Conservation (phyloP, 2,329 filamentous ascomycete genomes). For the Diaporthe nobilis region DNA sequence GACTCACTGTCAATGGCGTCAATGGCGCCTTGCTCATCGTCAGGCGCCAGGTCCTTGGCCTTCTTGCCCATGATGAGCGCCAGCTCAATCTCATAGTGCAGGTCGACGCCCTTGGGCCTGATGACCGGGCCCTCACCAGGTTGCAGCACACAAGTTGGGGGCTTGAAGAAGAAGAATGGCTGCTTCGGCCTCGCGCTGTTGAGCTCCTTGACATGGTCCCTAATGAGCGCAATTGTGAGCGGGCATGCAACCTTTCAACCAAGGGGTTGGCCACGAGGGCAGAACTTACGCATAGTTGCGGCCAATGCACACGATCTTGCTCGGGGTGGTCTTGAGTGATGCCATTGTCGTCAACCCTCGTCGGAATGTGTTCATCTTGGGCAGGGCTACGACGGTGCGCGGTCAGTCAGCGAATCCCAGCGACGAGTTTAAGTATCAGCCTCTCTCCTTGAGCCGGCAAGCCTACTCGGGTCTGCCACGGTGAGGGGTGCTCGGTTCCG, state of each 20-base stretch:
- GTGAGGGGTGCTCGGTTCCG: slow-evolving; percentile 32
- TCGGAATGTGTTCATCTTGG: slow-evolving; percentile 45
- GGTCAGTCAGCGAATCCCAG: slow-evolving; percentile 13
- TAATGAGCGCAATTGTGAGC: slow-evolving; percentile 53
- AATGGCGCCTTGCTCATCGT: slow-evolving; percentile 82
- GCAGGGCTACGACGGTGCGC: neutral
- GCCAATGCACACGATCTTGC: slow-evolving; percentile 87
- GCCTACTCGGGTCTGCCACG: slow-evolving; percentile 21
- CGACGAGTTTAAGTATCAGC: slow-evolving; percentile 12
- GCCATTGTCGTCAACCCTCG: slow-evolving; percentile 54
- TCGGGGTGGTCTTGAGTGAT: slow-evolving; percentile 62
- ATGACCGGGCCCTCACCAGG: slow-evolving; percentile 85
- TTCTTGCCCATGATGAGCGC: slow-evolving; percentile 89
- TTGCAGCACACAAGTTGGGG: slow-evolving; percentile 85
- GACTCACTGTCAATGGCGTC: slow-evolving; percentile 83
- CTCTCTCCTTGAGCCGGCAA: slow-evolving; percentile 6
- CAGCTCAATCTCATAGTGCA: slow-evolving; percentile 97
- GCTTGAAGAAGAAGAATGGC: slow-evolving; percentile 99
- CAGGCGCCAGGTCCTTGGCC: slow-evolving; percentile 80
- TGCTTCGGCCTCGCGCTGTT: slow-evolving; percentile 90
- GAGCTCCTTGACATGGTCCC: slow-evolving; percentile 94
- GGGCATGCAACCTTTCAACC: neutral
- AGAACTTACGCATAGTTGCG: slow-evolving; percentile 89
- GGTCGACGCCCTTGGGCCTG: slow-evolving; percentile 83
- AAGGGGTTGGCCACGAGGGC: slow-evolving; percentile 32